Evolutionary conservation across 495 filamentous ascomycete genomes (phyloP), one percentile per base, ranked within the genome.

Genomic region (Collariella sp.): DNA sequence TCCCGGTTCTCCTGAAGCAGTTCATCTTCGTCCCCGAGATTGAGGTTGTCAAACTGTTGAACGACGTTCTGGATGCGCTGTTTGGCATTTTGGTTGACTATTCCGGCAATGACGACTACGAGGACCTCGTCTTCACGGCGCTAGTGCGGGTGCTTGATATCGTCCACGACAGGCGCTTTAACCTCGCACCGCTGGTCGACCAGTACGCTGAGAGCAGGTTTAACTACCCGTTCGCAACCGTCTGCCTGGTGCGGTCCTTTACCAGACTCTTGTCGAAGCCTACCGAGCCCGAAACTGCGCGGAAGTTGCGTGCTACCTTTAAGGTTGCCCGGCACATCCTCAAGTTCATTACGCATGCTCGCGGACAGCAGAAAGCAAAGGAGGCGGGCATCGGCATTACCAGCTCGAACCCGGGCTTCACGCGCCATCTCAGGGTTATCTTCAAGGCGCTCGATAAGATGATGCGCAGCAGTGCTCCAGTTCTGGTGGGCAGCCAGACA

Each of bases 11-110:
- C 6, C 70, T 99, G 31, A 85, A 87, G 66, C 81, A 88, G 55
- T 77, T 97, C 35, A 82, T 87, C 9, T 99, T 97, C 62, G 93
- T 99, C 10, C 85, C 93, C 0, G 93, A 99, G 66, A 95, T 96
- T 46, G 93, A 99, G 70, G 87, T 97, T 23, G 93, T 97, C 54
- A 99, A 96, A 70, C 78, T 95, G 46, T 72, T 96, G 9, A 82
- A 79, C 55, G 86, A 95, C 62, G 91, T 99, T 13, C 85, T 99
- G 60, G 89, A 96, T 65, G 83, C 89, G 9, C 78, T 97, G 12
- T 99, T 99, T 62, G 83, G 87, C 9, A 90, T 97, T 34, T 68
- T 97, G 24, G 84, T 93, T 11, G 88, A 94, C 58, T 83, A 96
- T 64, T 79, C 88, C 11, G 89, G 88, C 4, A 88, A 89, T 50